Base-by-base conservation (phyloP, 2,329 filamentous ascomycete genomes). In the Remersonia thermophila region DNA sequence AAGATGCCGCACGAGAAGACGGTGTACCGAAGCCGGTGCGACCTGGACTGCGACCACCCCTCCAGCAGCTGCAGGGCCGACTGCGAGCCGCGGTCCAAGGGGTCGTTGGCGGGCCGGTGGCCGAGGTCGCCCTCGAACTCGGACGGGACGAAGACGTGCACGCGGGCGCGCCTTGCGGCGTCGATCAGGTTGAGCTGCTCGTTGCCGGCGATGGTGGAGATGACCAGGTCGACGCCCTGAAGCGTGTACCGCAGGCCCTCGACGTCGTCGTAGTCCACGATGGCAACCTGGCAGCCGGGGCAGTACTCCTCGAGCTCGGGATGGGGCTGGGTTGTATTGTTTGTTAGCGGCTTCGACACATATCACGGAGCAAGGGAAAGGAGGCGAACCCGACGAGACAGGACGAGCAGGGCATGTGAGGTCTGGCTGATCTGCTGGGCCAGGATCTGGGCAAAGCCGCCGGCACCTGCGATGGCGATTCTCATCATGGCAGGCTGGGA, bases 1-100 rank as follows among this genome's bases (percentile, higher is more conserved):
- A 86, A 74, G 20, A 85, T 57, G 14, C 82, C 82, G 47, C 82
- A 86, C 0, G 76, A 72, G 55, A 86, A 85, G 17, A 77, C 64
- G 0, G 80, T 84, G 42, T 70, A 82, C 29, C 69, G 66, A 60
- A 86, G 81, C 30, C 62, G 58, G 40, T 65, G 56, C 2, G 61
- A 58, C 29, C 47, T 53, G 3, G 61, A 58, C 4, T 59, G 52
- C 11, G 62, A 56, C 54, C 72, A 77, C 33, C 73, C 63, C 32
- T 67, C 62, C 3, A 83, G 58, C 12, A 70, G 62, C 2, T 63
- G 60, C 5, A 78, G 59, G 2, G 77, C 76, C n/a, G 64, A 61
- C 9, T 62, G 60, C 15, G 70, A 72, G 14, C 68, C 70, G 31
- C 71, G 71, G 52, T 83, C 76, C 16, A 83, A 59, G 2, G 73